Percentiles rank a stretch among this genome's conserved stretches.
phyloP scores from a whole-genome alignment of 257 asterid species.

The Primulina eburnea region DNA sequence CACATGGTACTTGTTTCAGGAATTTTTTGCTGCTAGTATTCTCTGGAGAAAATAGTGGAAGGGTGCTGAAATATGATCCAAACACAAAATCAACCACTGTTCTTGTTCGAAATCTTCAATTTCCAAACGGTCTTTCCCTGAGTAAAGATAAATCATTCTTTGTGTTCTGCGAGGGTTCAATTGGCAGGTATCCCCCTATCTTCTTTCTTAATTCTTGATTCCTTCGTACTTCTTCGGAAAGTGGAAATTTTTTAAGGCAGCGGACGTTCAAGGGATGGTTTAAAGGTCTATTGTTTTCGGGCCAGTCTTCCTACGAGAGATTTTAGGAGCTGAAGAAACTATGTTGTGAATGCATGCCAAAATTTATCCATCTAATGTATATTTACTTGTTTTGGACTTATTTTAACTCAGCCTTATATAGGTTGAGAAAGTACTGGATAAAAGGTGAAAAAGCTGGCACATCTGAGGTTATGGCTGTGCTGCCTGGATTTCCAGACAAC shows the following conservation, averaged over 20 bases:
- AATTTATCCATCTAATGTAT: background rate
- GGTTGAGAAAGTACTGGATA: constrained; percentile 80
- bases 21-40: constrained; percentile 74
- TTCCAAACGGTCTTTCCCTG: constrained; percentile 82
- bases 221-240: background rate
- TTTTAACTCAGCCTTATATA: constrained; percentile 19
- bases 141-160: constrained; percentile 86
- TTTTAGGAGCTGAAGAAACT: background rate
- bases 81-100: constrained; percentile 66
- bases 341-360: background rate
- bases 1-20: constrained; percentile 40
- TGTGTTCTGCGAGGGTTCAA: constrained; percentile 69
- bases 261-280: background rate
- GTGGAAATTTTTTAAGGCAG: background rate
- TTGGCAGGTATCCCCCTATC: constrained; percentile 55
- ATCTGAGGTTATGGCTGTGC: constrained; percentile 58
- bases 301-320: background rate
- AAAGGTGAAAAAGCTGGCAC: constrained; percentile 78
- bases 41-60: constrained; percentile 77
- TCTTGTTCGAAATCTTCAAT: constrained; percentile 66
- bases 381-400: background rate
- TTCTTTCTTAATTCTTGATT: constrained; percentile 3
- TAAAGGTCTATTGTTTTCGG: background rate
- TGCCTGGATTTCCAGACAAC: constrained; percentile 86
- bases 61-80: constrained; percentile 74